Conservation (phyloP, 345 rosid species). For the Dimocarpus longan region DNA sequence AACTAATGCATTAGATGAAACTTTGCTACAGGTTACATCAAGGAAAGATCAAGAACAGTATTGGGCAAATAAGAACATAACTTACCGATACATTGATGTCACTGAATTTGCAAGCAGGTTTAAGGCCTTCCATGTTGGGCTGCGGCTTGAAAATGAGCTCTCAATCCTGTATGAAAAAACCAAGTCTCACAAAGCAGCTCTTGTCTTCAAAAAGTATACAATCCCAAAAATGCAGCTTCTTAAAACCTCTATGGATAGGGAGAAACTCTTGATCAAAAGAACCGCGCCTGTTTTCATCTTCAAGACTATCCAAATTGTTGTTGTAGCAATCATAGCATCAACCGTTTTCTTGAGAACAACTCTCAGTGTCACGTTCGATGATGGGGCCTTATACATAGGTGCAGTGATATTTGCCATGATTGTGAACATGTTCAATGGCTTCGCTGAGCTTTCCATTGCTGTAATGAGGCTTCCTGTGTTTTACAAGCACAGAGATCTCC, state of each 20-base stretch:
- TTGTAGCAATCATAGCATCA: slow-evolving; percentile 56
- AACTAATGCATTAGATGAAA: too few species aligned
- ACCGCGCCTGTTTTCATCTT: slow-evolving; percentile 66
- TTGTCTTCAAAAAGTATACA: slow-evolving; percentile 55
- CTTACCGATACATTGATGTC: slow-evolving; percentile 67
- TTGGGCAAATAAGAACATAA: slow-evolving; percentile 59
- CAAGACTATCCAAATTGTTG: slow-evolving; percentile 67
- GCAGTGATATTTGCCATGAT: slow-evolving; percentile 54
- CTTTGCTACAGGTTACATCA: slow-evolving; percentile 65
- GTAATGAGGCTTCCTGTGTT: slow-evolving; percentile 80
- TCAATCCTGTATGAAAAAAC: slow-evolving; percentile 62
- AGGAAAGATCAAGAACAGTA: slow-evolving; percentile 92
- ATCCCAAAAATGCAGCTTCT: slow-evolving; percentile 66
- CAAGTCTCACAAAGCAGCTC: slow-evolving; percentile 65
- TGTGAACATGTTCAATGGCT: slow-evolving; percentile 86
- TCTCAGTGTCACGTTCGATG: slow-evolving; percentile 51
- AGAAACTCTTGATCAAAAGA: slow-evolving; percentile 68
- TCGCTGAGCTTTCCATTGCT: slow-evolving; percentile 71
- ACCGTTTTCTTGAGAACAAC: slow-evolving; percentile 70
- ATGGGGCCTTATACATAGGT: slow-evolving; percentile 44
- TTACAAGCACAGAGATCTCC: slow-evolving; percentile 89
- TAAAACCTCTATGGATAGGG: slow-evolving; percentile 73
- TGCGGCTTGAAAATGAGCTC: slow-evolving; percentile 52
- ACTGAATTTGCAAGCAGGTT: slow-evolving; percentile 56
- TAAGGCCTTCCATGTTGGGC: slow-evolving; percentile 70